Evolutionary conservation across 2,329 filamentous ascomycete species (phyloP).

Genomic region (Aspergillus fumigatiaffinis): DNA sequence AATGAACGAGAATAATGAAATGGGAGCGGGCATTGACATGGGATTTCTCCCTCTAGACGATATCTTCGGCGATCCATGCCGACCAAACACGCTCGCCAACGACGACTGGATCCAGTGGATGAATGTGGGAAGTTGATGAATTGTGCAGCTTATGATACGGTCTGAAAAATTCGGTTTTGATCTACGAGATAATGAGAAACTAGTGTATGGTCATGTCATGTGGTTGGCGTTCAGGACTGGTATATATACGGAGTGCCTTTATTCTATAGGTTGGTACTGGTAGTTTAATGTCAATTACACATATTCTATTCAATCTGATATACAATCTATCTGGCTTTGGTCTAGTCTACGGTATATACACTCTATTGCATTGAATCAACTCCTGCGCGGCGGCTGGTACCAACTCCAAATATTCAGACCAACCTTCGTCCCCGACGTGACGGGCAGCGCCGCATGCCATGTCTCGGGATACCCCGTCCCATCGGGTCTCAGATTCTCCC

Average conservation of each 20-base stretch:
- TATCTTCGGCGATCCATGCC: conserved; percentile 32
- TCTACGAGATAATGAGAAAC: neutral
- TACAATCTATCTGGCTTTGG: too few species aligned
- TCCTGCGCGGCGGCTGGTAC: conserved; percentile 44
- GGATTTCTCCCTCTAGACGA: conserved; percentile 36
- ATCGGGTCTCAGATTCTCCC: conserved; percentile 57
- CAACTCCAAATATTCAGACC: conserved; percentile 65
- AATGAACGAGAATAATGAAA: conserved; percentile 21
- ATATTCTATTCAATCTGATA: neutral
- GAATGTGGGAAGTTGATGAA: conserved; percentile 22
- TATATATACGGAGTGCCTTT: neutral
- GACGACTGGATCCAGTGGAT: conserved; percentile 41
- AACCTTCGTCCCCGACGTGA: conserved; percentile 53
- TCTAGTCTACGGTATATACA: neutral
- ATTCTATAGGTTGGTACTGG: neutral
- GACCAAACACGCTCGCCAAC: conserved; percentile 22
- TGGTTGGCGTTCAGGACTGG: neutral
- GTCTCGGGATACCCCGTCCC: conserved; percentile 56
- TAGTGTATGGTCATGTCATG: neutral
- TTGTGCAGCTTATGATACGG: neutral
- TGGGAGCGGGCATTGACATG: conserved; percentile 33
- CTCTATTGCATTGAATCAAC: neutral
- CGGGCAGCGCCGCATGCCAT: conserved; percentile 59
- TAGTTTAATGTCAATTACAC: neutral
- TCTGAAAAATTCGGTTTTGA: conserved; percentile 9